Conservation (phyloP, 129 eudicot species). For the Chrysanthemum makinoi region DNA sequence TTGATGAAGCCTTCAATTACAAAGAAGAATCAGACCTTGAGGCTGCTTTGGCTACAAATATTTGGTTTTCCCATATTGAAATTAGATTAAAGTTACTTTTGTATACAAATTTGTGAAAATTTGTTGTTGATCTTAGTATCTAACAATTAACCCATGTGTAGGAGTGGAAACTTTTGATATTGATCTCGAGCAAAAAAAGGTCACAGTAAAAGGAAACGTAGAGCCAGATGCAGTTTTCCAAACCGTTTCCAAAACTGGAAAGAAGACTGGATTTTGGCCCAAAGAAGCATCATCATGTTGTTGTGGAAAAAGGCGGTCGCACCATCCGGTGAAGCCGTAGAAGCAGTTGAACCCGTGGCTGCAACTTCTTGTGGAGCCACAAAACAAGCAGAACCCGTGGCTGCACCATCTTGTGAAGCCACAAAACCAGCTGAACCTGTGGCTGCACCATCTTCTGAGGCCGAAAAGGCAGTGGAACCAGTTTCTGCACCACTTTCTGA, state of each 20-base stretch:
- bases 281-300: slow-evolving; percentile 40
- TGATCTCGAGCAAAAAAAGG: slow-evolving; percentile 74
- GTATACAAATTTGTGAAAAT: not conserved
- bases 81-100: slow-evolving; percentile 36
- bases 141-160: slow-evolving; percentile 12
- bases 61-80: not conserved
- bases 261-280: slow-evolving; percentile 82
- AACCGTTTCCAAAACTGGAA: slow-evolving; percentile 90
- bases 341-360: slow-evolving; percentile 15
- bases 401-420: slow-evolving; percentile 22
- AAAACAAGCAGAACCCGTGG: slow-evolving; percentile 20
- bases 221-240: slow-evolving; percentile 80
- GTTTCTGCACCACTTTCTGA: slow-evolving; percentile 21
- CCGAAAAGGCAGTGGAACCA: slow-evolving; percentile 27
- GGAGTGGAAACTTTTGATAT: slow-evolving; percentile 88
- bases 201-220: slow-evolving; percentile 89
- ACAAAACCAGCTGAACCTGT: slow-evolving; percentile 1
- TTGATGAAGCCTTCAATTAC: slow-evolving; percentile 86
- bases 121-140: not conserved
- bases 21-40: slow-evolving; percentile 79
- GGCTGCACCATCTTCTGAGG: slow-evolving; percentile 21
- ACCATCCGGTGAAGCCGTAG: slow-evolving; percentile 12
- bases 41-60: slow-evolving; percentile 45
- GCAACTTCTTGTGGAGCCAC: slow-evolving; percentile 23
- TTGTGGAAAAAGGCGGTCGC: slow-evolving; percentile 31